phyloP scores from a whole-genome alignment of 2,329 filamentous ascomycete genomes.

The Aspergillus phoenicis region DNA sequence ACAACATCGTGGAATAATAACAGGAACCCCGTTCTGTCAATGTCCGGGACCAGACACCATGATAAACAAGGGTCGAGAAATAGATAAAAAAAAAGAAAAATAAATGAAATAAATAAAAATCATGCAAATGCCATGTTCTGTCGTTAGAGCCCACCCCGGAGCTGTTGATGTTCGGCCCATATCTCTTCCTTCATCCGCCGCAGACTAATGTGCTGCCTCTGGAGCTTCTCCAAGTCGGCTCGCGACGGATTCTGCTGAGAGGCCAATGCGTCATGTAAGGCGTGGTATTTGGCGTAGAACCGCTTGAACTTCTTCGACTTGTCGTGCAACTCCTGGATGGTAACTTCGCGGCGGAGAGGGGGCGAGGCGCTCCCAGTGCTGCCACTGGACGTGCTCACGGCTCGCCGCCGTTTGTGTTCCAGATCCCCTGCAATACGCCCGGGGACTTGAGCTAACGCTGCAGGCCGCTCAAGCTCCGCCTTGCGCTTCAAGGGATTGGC shows the following conservation, averaged over 20 bases:
- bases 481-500: constrained; percentile 46
- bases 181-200: constrained; percentile 63
- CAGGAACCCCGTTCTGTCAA: constrained; percentile 16
- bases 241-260: constrained; percentile 47
- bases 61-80: constrained; percentile 10
- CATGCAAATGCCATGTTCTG: constrained; percentile 13
- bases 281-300: constrained; percentile 61
- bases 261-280: constrained; percentile 54
- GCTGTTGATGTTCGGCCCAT: constrained; percentile 46
- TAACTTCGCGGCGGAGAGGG: constrained; percentile 39
- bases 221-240: constrained; percentile 56
- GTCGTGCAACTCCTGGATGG: constrained; percentile 42
- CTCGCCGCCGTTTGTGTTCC: constrained; percentile 46
- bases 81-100: not conserved
- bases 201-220: constrained; percentile 57
- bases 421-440: constrained; percentile 41
- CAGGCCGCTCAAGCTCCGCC: constrained; percentile 36
- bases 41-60: constrained; percentile 5
- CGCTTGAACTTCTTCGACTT: constrained; percentile 56
- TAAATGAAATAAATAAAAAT: not conserved
- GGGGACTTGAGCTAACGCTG: constrained; percentile 21
- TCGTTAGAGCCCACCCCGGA: constrained; percentile 31
- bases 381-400: constrained; percentile 43
- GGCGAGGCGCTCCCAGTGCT: constrained; percentile 47
- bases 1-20: constrained; percentile 10